Base-by-base conservation (phyloP, 192 early-diverging fungal genomes). In the Gryganskiella cystojenkinii region DNA sequence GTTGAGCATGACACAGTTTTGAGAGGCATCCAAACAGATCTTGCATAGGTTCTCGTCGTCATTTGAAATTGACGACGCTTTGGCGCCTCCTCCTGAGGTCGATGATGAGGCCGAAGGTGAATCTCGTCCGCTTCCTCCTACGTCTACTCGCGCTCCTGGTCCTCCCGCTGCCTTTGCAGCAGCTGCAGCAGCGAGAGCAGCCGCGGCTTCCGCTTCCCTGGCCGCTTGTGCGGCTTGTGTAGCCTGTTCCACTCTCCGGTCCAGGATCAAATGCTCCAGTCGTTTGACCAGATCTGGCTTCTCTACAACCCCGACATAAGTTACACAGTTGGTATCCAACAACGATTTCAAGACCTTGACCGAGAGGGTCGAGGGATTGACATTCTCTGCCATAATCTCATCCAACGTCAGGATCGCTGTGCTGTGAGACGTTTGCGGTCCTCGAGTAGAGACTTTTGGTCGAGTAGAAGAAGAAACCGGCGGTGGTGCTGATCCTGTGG, bases 1-100 rank as follows among this genome's bases (percentile, higher is more conserved):
- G 64, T 94, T 89, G 46, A 94, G 80, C 73, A 94, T 91, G 6
- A 94, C 92, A 73, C 91, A 91, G 80, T 96, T 94, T 59, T 91
- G 87, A 20, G 82, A 80, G 8, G 83, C 85, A 64, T 94, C 93
- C 83, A 84, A 93, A 69, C 94, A 96, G 40, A 96, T 91, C 75
- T 90, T 90, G 81, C 94, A 95, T 43, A 89, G 53, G 15, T 82
- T 68, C n/a, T 92, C 88, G 40, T 92, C 57, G 6, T 30, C 25
- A 19, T 17, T 33, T 2, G 31, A 6, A n/a, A n/a, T n/a, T n/a
- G n/a, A n/a, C n/a, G n/a, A n/a, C n/a, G n/a, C n/a, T n/a, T n/a
- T n/a, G 14, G 57, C 25, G 19, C 76, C 75, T 33, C 33, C 43
- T 7, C 43, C 58, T 43, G n/a, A 14, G 1, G 46, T 25, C 33